These are phyloP conservation scores for Aspergillus carbonarius DNA, from an alignment of 2,329 filamentous ascomycete species.

Conservation along the genomic window DNA sequence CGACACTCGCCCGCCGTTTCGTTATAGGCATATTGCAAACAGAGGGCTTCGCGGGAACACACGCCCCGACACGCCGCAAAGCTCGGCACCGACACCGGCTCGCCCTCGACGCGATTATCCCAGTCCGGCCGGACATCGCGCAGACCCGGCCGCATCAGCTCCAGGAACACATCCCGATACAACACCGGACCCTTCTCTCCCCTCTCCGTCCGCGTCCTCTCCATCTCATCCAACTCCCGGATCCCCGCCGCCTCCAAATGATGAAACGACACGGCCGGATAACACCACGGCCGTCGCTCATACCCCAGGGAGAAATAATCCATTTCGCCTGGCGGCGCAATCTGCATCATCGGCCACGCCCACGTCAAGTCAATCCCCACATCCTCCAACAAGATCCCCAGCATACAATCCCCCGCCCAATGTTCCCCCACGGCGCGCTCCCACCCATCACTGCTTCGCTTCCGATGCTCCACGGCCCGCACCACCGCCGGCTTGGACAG, in stretches of 20 bases:
- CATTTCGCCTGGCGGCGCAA: conserved; percentile 39
- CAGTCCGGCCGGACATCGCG: background rate
- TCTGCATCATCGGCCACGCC: conserved; percentile 48
- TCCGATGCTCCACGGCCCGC: conserved; percentile 37
- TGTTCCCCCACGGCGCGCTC: conserved; percentile 44
- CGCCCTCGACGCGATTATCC: conserved; percentile 10
- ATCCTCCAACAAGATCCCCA: conserved; percentile 46
- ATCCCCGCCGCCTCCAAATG: conserved; percentile 45
- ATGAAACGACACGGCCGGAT: conserved; percentile 50
- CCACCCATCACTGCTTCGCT: conserved; percentile 40
- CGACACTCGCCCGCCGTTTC: background rate
- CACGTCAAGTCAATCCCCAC: conserved; percentile 43
- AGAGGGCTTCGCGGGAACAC: conserved; percentile 2
- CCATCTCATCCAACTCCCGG: conserved; percentile 44
- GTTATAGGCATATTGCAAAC: conserved; percentile 6
- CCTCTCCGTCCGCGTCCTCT: conserved; percentile 30
- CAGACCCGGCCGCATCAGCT: conserved; percentile 2
- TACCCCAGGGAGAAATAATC: conserved; percentile 39
- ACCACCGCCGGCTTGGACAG: conserved; percentile 50
- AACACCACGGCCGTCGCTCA: conserved; percentile 46
- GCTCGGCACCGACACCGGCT: background rate
- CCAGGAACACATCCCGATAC: conserved; percentile 11
- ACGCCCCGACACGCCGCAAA: conserved; percentile 2
- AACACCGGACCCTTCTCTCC: conserved; percentile 39
- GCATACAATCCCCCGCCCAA: conserved; percentile 50